These are phyloP conservation scores for Neurospora cerealis DNA, from an alignment of 495 filamentous ascomycete species.

Conservation along the genomic window DNA sequence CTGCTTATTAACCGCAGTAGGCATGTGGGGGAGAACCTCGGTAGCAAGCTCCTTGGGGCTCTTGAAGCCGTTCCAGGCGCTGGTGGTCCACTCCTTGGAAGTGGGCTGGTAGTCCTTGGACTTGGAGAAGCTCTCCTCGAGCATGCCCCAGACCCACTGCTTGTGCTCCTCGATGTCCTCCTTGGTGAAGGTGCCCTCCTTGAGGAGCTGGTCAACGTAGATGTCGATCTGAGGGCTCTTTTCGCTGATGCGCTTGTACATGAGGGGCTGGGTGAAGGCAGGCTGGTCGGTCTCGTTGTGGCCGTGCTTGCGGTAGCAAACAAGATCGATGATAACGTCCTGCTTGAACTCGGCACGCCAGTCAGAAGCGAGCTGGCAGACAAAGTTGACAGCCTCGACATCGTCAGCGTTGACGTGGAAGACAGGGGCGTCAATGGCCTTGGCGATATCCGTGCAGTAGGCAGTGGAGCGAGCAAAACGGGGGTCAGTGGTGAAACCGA, in stretches of 20 bases:
- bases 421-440: slow-evolving; percentile 93
- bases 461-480: slow-evolving; percentile 93
- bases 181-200: slow-evolving; percentile 89
- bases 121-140: slow-evolving; percentile 91
- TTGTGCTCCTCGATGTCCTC: slow-evolving; percentile 98
- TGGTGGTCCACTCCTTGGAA: slow-evolving; percentile 95
- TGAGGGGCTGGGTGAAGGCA: slow-evolving; percentile 96
- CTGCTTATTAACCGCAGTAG: slow-evolving; percentile 64
- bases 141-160: slow-evolving; percentile 99
- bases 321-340: slow-evolving; percentile 94
- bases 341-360: slow-evolving; percentile 97
- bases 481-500: slow-evolving; percentile 99
- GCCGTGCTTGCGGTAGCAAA: slow-evolving; percentile 97
- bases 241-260: slow-evolving; percentile 92
- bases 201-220: slow-evolving; percentile 79
- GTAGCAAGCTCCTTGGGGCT: slow-evolving; percentile 94
- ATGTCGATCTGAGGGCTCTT: slow-evolving; percentile 73
- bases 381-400: slow-evolving; percentile 95
- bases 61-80: slow-evolving; percentile 98
- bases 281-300: slow-evolving; percentile 99
- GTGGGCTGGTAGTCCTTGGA: slow-evolving; percentile 96
- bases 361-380: slow-evolving; percentile 91
- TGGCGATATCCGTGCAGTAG: slow-evolving; percentile 98
- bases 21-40: slow-evolving; percentile 86
- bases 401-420: slow-evolving; percentile 99